Conservation (phyloP, 2,329 filamentous ascomycete genomes). For the Metarhizium sp. region DNA sequence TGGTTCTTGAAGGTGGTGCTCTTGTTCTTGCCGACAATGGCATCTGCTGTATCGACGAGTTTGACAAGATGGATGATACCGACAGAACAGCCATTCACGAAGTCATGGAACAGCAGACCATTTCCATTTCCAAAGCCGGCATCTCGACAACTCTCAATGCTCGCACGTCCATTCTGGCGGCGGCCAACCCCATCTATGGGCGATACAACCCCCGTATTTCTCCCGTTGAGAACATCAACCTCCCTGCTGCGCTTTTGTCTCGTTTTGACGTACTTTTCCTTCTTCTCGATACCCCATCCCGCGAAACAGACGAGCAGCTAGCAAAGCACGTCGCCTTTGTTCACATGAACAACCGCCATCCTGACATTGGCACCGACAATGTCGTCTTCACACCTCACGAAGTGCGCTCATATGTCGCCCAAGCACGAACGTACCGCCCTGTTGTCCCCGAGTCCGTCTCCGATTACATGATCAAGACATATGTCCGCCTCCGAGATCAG, state of each 20-base stretch:
- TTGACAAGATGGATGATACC: slow-evolving; percentile 83
- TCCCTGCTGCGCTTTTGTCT: slow-evolving; percentile 91
- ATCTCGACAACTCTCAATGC: slow-evolving; percentile 79
- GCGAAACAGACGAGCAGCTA: slow-evolving; percentile 84
- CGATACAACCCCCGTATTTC: slow-evolving; percentile 97
- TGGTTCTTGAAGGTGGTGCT: slow-evolving; percentile 74
- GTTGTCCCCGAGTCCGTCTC: slow-evolving; percentile 76
- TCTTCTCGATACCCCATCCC: slow-evolving; percentile 85
- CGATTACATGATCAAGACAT: slow-evolving; percentile 95
- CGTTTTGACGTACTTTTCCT: slow-evolving; percentile 97
- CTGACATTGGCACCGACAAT: slow-evolving; percentile 52
- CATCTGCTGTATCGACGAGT: slow-evolving; percentile 80
- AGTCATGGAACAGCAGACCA: slow-evolving; percentile 84
- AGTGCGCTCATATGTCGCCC: slow-evolving; percentile 91
- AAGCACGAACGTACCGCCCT: slow-evolving; percentile 82
- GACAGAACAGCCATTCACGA: slow-evolving; percentile 78
- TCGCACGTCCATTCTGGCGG: slow-evolving; percentile 88
- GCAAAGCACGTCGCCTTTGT: slow-evolving; percentile 94
- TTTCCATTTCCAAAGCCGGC: slow-evolving; percentile 70
- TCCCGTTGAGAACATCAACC: slow-evolving; percentile 97
- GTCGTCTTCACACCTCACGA: slow-evolving; percentile 88
- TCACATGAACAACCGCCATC: slow-evolving; percentile 93
- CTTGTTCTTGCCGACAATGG: slow-evolving; percentile 74
- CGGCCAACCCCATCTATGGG: slow-evolving; percentile 93
- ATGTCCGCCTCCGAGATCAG: slow-evolving; percentile 86